These are phyloP conservation scores for Shiraia bambusicola DNA, from an alignment of 2,329 filamentous ascomycete genomes.

Conservation along the genomic window DNA sequence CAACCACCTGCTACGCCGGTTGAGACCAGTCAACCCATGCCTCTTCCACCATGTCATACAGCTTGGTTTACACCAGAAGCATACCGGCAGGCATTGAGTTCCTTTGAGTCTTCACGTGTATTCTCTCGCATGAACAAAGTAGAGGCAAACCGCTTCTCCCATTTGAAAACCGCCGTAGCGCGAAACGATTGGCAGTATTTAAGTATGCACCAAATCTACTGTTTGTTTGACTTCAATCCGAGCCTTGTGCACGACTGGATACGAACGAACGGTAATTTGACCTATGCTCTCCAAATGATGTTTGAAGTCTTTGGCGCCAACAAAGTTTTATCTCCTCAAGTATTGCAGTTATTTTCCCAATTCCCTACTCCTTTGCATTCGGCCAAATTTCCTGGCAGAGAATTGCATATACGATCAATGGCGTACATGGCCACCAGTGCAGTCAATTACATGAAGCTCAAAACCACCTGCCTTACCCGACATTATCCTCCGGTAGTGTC, in stretches of 20 bases:
- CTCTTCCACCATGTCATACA: too few species aligned
- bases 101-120: too few species aligned
- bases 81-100: too few species aligned
- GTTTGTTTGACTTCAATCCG: slow-evolving; percentile 33
- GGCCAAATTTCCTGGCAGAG: slow-evolving; percentile 23
- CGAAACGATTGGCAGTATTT: slow-evolving; percentile 32
- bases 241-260: slow-evolving; percentile 42
- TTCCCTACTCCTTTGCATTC: slow-evolving; percentile 49
- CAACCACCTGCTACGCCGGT: too few species aligned
- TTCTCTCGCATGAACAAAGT: too few species aligned
- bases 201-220: slow-evolving; percentile 35
- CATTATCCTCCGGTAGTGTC: slow-evolving; percentile 58
- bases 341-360: slow-evolving; percentile 49
- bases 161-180: neutral
- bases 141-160: too few species aligned
- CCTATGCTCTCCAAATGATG: slow-evolving; percentile 41
- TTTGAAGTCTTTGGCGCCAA: slow-evolving; percentile 52
- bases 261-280: slow-evolving; percentile 34
- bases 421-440: slow-evolving; percentile 48
- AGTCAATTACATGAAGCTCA: slow-evolving; percentile 10
- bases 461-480: slow-evolving; percentile 19
- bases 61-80: too few species aligned
- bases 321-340: slow-evolving; percentile 39
- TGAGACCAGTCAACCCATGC: too few species aligned
- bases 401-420: slow-evolving; percentile 38